Evolutionary conservation across 345 rosid genomes (phyloP), one percentile per base, ranked within the genome.

Genomic region (Raphanus raphanistrum): DNA sequence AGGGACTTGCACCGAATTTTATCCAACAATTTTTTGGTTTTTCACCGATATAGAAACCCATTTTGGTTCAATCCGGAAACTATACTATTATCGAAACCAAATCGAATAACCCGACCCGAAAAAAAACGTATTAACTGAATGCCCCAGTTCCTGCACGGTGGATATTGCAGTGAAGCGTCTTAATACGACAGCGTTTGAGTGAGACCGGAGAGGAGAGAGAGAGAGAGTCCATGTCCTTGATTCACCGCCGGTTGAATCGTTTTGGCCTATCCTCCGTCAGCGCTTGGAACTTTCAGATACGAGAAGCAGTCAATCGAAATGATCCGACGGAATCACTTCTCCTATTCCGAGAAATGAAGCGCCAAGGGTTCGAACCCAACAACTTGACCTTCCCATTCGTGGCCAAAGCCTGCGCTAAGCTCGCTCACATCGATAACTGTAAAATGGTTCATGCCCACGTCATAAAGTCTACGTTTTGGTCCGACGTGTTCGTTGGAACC

Each of bases 351-450:
- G 83, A 84, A 67, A 76, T 88, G 88, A 85, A 86, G 76, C 85
- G 79, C 28, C 54, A 48, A 8, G 86, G 84, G 32, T 3, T 78
- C 8, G 73, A 84, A 43, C 89, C 95, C 2, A 82, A 84, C 86
- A 84, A 86, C 72, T 80, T 80, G 2, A 90, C 90, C 28, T 90
- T 87, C 50, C 89, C 90, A 21, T 82, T 88, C 72, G 21, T 88
- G 25, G 87, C 86, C 29, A 90, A 90, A 79, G 92, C 95, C 2
- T 88, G 88, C 55, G 92, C 87, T 66, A 83, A 67, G 73, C 81
- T 88, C 57, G 68, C 81, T 33, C 71, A 74, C 27, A 71, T 69
- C 35, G 33, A 25, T 0, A 55, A n/a, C 62, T 68, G 85, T 5
- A 80, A 86, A 26, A 65, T 76, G 64, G 41, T 90, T 68, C 92